Evolutionary conservation across 108 stramenopile species (phyloP), one percentile per base, ranked within the genome.

Genomic region (Cyclotella baltica): DNA sequence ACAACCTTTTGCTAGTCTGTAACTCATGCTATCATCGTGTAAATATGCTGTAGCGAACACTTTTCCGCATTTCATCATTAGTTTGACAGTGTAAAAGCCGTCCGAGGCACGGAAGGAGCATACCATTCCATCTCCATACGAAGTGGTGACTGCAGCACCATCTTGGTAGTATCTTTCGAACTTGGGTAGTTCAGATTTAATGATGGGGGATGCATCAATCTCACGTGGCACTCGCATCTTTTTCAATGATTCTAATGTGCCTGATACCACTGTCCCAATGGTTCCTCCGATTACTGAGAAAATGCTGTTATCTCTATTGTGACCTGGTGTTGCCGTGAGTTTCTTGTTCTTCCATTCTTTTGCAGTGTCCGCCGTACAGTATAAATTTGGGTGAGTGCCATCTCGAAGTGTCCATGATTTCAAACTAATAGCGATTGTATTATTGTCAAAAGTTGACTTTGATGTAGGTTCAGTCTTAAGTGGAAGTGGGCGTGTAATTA

Each of bases 1-100:
- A 71, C 96, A 97, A 43, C 93, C 92, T 70, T 81, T 79, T 0
- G 93, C 96, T 43, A 97, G 81, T 29, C 87, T 88, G 64, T 86
- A 83, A 59, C 85, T 89, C 67, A 96, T 80, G 51, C 89, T 84
- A 48, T 86, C 83, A 50, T 87, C 87, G 36, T 78, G 83, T 9
- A 91, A 72, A 55, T 85, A 90, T 30, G 90, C 92, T 13, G 62
- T 75, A 53, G 90, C 84, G 61, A 70, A 73, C 9, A 58, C 38
- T 57, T 69, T 52, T 1, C 87, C 89, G 71, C 78, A 81, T 23
- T 88, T 86, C 37, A 91, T 73, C 8, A n/a, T n/a, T n/a, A 96
- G 83, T 15, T 70, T 80, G 25, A 96, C 86, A 35, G 79, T 73
- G 62, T 96, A 96, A 51, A 96, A 87, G 28, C 95, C 95, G 78